Conservation (phyloP, 2,329 filamentous ascomycete species). For the Chalara sp. region DNA sequence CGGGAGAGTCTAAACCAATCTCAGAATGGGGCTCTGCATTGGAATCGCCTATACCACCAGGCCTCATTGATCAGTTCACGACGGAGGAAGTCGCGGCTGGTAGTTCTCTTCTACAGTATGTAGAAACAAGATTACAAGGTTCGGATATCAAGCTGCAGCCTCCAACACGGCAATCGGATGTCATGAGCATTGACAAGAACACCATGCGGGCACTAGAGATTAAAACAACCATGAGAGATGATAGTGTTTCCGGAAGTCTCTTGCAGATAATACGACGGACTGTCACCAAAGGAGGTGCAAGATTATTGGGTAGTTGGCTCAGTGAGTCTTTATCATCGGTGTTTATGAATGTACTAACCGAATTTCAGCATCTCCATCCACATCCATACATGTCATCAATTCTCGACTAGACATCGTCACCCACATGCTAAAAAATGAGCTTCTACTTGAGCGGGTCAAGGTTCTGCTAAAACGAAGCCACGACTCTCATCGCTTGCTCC, state of each 20-base stretch:
- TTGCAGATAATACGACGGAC: conserved; percentile 86
- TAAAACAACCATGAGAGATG: conserved; percentile 76
- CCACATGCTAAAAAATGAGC: conserved; percentile 58
- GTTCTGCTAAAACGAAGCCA: conserved; percentile 66
- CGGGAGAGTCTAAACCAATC: conserved; percentile 29
- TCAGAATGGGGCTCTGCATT: conserved; percentile 67
- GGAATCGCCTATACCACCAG: conserved; percentile 59
- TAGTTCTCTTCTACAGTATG: conserved; percentile 76
- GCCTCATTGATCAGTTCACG: conserved; percentile 52
- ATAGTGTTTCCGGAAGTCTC: conserved; percentile 72
- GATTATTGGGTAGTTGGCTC: conserved; percentile 79
- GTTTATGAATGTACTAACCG: no score
- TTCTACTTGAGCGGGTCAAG: conserved; percentile 64
- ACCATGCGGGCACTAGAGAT: conserved; percentile 87
- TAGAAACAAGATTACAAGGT: conserved; percentile 70
- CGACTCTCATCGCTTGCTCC: conserved; percentile 83
- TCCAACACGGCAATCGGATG: conserved; percentile 69
- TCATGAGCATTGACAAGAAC: conserved; percentile 88
- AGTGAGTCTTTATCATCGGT: conserved; percentile 36
- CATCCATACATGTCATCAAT: conserved; percentile 74
- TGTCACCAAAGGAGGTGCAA: conserved; percentile 83
- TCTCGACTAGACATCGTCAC: conserved; percentile 76
- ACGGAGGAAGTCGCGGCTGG: conserved; percentile 68
- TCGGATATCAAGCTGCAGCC: conserved; percentile 76
- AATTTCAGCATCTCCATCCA: conserved; percentile 66